These are phyloP conservation scores for Cephaloascus albidus DNA, from an alignment of 805 yeast genomes.

Conservation along the genomic window DNA sequence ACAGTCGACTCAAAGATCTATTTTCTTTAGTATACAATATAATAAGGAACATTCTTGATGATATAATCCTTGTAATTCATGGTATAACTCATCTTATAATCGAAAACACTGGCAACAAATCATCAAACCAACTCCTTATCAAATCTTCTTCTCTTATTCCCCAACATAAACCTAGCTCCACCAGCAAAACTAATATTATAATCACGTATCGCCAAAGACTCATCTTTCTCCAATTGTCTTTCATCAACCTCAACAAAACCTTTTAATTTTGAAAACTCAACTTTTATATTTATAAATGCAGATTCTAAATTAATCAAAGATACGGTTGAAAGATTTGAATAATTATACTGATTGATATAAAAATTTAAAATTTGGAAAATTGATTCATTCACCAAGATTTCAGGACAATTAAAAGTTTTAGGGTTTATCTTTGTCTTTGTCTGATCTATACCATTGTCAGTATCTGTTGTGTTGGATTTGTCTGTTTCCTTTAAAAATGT, in stretches of 20 bases:
- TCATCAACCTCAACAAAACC: conserved; percentile 15
- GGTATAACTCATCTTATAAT: no score
- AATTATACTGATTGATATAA: conserved; percentile 48
- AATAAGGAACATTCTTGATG: no score
- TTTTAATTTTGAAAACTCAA: conserved; percentile 30
- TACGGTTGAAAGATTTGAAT: conserved; percentile 30
- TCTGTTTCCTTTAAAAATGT: neutral
- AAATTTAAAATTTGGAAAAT: conserved; percentile 50
- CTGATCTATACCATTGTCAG: neutral
- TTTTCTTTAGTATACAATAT: no score
- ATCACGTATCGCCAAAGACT: conserved; percentile 33
- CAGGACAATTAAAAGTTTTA: conserved; percentile 30
- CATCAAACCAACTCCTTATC: conserved; percentile 20
- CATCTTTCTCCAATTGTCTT: conserved; percentile 28
- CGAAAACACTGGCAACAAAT: no score
- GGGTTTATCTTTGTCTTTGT: neutral
- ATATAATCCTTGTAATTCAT: no score
- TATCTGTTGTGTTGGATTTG: neutral
- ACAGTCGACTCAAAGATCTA: neutral
- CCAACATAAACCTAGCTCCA: conserved; percentile 41
- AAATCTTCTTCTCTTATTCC: conserved; percentile 37
- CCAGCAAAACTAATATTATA: conserved; percentile 27
- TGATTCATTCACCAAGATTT: conserved; percentile 36
- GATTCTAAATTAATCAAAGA: conserved; percentile 24
- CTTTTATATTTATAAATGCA: conserved; percentile 30